phyloP scores from a whole-genome alignment of 2,329 filamentous ascomycete species.

The Arthrinium puccinioides region DNA sequence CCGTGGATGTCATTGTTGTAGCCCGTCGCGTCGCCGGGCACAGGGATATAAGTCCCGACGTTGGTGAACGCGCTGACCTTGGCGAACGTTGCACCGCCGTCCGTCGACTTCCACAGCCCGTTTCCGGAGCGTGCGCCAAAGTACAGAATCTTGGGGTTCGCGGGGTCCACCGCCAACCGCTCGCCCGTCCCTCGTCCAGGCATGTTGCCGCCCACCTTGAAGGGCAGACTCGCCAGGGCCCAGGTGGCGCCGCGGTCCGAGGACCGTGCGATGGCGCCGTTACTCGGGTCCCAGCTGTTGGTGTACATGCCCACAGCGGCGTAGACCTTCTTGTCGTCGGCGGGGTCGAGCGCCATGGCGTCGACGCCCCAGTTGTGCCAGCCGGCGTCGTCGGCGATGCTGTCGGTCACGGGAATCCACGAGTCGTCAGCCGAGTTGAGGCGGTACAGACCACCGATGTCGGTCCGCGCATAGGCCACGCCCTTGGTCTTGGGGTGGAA shows the following conservation, averaged over 20 bases:
- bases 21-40: conserved; percentile 36
- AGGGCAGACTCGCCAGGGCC: conserved; percentile 39
- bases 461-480: conserved; percentile 47
- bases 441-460: conserved; percentile 50
- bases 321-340: conserved; percentile 43
- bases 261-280: conserved; percentile 46
- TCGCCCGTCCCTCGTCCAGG: conserved; percentile 53
- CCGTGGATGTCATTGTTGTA: conserved; percentile 40
- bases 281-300: conserved; percentile 50
- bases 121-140: conserved; percentile 52
- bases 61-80: conserved; percentile 46
- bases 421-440: conserved; percentile 46
- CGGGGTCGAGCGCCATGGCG: conserved; percentile 47
- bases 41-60: conserved; percentile 38
- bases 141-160: conserved; percentile 48
- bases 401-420: conserved; percentile 47
- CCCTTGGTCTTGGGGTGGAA: conserved; percentile 45
- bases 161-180: conserved; percentile 49
- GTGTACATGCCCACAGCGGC: conserved; percentile 51
- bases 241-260: conserved; percentile 47
- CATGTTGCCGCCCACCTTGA: conserved; percentile 58
- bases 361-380: conserved; percentile 53
- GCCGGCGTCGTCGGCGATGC: conserved; percentile 30
- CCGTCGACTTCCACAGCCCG: conserved; percentile 50
- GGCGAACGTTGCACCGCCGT: conserved; percentile 45